Conservation (phyloP, 768 basidiomycete genomes). For the Neoboletus brunneissimus region DNA sequence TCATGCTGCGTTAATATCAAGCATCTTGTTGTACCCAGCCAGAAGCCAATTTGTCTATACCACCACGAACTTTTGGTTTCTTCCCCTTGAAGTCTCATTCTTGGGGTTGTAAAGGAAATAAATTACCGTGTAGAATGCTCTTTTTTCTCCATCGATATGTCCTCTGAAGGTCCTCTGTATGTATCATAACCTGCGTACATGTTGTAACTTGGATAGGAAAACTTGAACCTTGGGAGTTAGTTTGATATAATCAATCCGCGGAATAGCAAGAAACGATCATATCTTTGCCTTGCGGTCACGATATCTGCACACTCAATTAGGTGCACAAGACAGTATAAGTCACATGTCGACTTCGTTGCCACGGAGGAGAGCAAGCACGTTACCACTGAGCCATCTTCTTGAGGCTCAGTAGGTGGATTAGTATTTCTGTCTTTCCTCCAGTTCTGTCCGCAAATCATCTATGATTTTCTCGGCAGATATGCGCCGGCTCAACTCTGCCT, state of each 20-base stretch:
- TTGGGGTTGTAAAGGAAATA: slow-evolving; percentile 7
- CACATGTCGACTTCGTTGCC: neutral
- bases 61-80: slow-evolving; percentile 15
- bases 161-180: slow-evolving; percentile 12
- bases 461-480: slow-evolving; percentile 29
- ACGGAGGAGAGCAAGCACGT: neutral
- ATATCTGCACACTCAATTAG: neutral
- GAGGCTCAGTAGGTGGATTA: neutral
- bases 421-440: slow-evolving; percentile 2
- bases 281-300: neutral
- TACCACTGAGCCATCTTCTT: neutral
- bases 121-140: slow-evolving; percentile 22
- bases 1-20: slow-evolving; percentile 24
- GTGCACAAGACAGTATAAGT: neutral
- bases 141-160: slow-evolving; percentile 20
- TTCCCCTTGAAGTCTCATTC: slow-evolving; percentile 1
- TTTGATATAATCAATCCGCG: neutral
- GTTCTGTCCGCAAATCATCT: slow-evolving; percentile 13
- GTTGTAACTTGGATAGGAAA: neutral
- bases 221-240: too few species aligned
- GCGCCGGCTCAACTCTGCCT: slow-evolving; percentile 32
- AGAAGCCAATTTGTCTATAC: slow-evolving; percentile 24
- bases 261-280: neutral
- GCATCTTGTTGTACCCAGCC: slow-evolving; percentile 27
- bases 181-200: slow-evolving; percentile 19